Percentiles rank a stretch among this genome's conserved stretches.
Evolutionary conservation across 495 filamentous ascomycete genomes (phyloP).

Genomic region (Aspergillus avenaceus): DNA sequence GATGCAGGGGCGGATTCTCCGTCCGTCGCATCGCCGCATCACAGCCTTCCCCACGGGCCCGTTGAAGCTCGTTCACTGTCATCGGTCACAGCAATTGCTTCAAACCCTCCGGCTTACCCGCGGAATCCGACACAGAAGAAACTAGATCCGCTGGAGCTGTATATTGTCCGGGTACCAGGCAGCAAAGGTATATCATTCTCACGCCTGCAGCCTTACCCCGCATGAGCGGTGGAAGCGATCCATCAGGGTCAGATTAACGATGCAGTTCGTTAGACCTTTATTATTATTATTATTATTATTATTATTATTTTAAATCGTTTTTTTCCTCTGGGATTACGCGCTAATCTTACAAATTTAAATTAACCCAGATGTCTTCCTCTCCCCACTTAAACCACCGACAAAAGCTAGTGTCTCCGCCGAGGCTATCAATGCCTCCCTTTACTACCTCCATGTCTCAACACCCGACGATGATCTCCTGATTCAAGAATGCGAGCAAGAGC

Average conservation of each 20-base stretch:
- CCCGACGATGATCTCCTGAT: conserved; percentile 55
- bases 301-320: background rate
- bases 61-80: conserved; percentile 83
- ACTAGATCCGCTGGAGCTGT: conserved; percentile 69
- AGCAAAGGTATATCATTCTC: conserved; percentile 62
- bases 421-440: conserved; percentile 83
- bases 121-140: conserved; percentile 62
- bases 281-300: background rate
- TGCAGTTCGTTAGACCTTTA: background rate
- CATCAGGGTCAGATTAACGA: background rate
- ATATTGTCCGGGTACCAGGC: conserved; percentile 89
- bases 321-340: background rate
- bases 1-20: conserved; percentile 18
- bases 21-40: conserved; percentile 24
- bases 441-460: conserved; percentile 80
- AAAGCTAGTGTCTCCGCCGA: conserved; percentile 79
- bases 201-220: background rate
- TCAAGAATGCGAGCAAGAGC: conserved; percentile 39
- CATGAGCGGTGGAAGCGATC: conserved; percentile 2
- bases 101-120: conserved; percentile 81
- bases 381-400: conserved; percentile 77
- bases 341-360: too few relatives aligned
- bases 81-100: conserved; percentile 70
- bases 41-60: conserved; percentile 34
- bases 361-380: conserved; percentile 96